Evolutionary conservation across 2,329 filamentous ascomycete species (phyloP).

Genomic region (Cadophora malorum): DNA sequence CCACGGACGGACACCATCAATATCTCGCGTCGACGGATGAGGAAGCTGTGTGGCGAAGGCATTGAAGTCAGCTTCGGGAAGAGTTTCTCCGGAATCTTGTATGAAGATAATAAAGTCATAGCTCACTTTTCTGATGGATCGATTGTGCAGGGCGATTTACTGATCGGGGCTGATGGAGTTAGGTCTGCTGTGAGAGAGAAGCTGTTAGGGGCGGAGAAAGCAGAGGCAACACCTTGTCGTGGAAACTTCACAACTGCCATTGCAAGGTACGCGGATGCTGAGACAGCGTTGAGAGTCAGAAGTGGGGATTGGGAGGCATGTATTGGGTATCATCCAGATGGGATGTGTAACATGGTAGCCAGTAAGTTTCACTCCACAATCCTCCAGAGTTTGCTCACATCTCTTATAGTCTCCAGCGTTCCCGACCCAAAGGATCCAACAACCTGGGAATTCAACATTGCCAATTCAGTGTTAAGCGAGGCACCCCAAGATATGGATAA

Average conservation of each 20-base stretch:
- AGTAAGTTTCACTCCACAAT: background rate
- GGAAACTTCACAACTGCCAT: conserved; percentile 9
- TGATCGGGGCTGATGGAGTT: conserved; percentile 46
- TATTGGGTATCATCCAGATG: conserved; percentile 20
- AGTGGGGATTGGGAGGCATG: conserved; percentile 4
- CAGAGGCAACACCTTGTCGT: conserved; percentile 18
- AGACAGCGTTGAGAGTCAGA: conserved; percentile 16
- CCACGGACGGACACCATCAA: conserved; percentile 18
- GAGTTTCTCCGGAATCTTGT: conserved; percentile 45
- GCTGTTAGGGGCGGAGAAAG: conserved; percentile 42
- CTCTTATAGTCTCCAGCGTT: conserved; percentile 10
- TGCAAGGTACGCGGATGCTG: conserved; percentile 14
- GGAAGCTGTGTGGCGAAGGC: conserved; percentile 28
- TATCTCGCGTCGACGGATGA: conserved; percentile 27
- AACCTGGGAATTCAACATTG: conserved; percentile 22
- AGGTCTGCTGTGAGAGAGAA: conserved; percentile 41
- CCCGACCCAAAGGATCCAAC: conserved; percentile 18
- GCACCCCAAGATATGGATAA: background rate
- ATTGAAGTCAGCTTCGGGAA: conserved; percentile 41
- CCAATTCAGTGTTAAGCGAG: conserved; percentile 12
- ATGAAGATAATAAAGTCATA: conserved; percentile 40
- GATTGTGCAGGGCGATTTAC: conserved; percentile 38
- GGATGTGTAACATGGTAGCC: conserved; percentile 22
- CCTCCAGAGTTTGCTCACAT: background rate
- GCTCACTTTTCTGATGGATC: conserved; percentile 45